Conservation (phyloP, 352 stramenopile species). For the Phytophthora nicotianae region DNA sequence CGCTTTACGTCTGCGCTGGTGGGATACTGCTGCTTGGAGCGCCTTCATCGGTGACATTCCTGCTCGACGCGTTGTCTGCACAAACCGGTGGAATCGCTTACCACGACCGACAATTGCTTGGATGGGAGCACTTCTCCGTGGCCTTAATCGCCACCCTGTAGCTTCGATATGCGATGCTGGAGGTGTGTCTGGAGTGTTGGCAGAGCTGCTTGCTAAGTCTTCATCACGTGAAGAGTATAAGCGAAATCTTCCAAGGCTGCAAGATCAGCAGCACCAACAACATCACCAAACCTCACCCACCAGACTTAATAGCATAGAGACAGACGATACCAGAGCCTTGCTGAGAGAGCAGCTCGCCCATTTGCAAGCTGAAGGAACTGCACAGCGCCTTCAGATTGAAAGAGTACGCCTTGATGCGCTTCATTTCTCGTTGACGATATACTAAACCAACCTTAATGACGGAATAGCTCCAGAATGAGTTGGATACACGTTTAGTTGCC, state of each 20-base stretch:
- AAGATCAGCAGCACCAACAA: slow-evolving; percentile 10
- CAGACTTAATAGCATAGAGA: slow-evolving; percentile 3
- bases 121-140: slow-evolving; percentile 69
- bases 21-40: slow-evolving; percentile 49
- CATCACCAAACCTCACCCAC: neutral
- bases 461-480: slow-evolving; percentile 62
- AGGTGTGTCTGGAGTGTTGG: slow-evolving; percentile 62
- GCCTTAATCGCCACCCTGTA: slow-evolving; percentile 74
- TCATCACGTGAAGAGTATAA: slow-evolving; percentile 5
- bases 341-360: slow-evolving; percentile 50
- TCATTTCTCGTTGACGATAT: neutral
- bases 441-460: slow-evolving; percentile 4
- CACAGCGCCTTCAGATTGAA: slow-evolving; percentile 55
- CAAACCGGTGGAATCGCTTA: slow-evolving; percentile 52
- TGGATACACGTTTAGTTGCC: slow-evolving; percentile 54
- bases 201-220: slow-evolving; percentile 33
- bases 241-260: neutral
- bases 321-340: slow-evolving; percentile 15
- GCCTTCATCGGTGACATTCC: slow-evolving; percentile 41
- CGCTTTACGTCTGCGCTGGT: slow-evolving; percentile 45
- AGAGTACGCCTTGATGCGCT: slow-evolving; percentile 26
- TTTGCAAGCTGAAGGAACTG: slow-evolving; percentile 52
- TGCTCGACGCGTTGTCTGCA: slow-evolving; percentile 63
- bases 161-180: slow-evolving; percentile 77
- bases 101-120: slow-evolving; percentile 48